A percentile compares a stretch with the other conserved stretches of the same genome.
Conservation (phyloP, 2,329 filamentous ascomycete species). For the Myriosclerotinia curreyana region DNA sequence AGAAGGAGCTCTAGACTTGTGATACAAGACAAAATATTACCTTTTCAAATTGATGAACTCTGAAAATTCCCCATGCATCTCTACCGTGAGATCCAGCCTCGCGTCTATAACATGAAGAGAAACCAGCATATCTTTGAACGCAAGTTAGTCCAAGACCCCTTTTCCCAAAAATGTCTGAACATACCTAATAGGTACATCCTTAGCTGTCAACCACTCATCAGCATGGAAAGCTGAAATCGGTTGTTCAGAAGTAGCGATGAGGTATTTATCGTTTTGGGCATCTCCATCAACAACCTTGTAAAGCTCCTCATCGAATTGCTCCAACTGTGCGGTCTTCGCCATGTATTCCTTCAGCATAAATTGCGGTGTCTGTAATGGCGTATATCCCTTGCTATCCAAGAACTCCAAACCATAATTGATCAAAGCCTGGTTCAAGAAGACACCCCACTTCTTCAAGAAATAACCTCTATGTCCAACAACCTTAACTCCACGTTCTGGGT, state of each 20-base stretch:
- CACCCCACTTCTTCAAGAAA: slow-evolving; percentile 84
- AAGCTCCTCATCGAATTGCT: slow-evolving; percentile 95
- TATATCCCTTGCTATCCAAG: slow-evolving; percentile 76
- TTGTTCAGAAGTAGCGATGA: slow-evolving; percentile 83
- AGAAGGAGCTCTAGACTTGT: slow-evolving; percentile 15
- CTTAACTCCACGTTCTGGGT: slow-evolving; percentile 89
- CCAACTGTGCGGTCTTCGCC: slow-evolving; percentile 96
- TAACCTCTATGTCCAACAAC: slow-evolving; percentile 93
- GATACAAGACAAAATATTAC: slow-evolving; percentile 42
- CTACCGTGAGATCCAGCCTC: slow-evolving; percentile 89
- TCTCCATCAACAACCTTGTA: slow-evolving; percentile 95
- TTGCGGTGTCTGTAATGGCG: slow-evolving; percentile 78
- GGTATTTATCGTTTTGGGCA: slow-evolving; percentile 80
- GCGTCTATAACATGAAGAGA: slow-evolving; percentile 92
- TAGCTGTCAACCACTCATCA: slow-evolving; percentile 84
- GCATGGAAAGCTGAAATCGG: slow-evolving; percentile 90
- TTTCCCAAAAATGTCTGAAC: slow-evolving; percentile 11
- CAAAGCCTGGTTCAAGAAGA: slow-evolving; percentile 88
- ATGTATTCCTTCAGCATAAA: slow-evolving; percentile 96
- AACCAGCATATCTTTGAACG: slow-evolving; percentile 65
- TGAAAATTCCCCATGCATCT: slow-evolving; percentile 97
- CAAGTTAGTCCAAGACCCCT: slow-evolving; percentile 19
- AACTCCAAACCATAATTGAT: slow-evolving; percentile 95
- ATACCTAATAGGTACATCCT: slow-evolving; percentile 84
- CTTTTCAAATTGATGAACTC: slow-evolving; percentile 98